A percentile compares a stretch with the other conserved stretches of the same genome.
Evolutionary conservation across 257 asterid genomes (phyloP).

Genomic region (Ballota nigra): DNA sequence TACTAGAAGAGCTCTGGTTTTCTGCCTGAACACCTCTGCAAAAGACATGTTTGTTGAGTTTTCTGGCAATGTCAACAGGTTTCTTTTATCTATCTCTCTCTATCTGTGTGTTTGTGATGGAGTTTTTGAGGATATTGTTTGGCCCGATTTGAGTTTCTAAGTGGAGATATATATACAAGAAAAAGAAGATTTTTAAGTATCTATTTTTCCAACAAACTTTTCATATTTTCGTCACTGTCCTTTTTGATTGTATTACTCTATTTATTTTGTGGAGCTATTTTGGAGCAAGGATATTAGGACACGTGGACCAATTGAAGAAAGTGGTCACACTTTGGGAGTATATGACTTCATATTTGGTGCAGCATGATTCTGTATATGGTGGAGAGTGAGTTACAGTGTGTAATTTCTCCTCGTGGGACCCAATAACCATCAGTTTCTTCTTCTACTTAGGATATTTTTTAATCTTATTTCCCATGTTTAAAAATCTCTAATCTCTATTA

Average conservation of each 20-base stretch:
- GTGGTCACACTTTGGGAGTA: slow-evolving; percentile 30
- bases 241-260: slow-evolving; percentile 19
- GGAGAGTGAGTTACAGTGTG: slow-evolving; percentile 12
- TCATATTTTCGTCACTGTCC: slow-evolving; percentile 11
- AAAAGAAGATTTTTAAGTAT: slow-evolving; percentile 14
- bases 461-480: no score
- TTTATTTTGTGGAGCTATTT: slow-evolving; percentile 16
- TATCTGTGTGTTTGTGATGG: background rate
- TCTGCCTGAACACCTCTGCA: slow-evolving; percentile 33
- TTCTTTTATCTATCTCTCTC: background rate
- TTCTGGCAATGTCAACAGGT: background rate
- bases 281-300: slow-evolving; percentile 30
- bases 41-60: slow-evolving; percentile 25
- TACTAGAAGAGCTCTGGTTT: slow-evolving; percentile 39
- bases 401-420: slow-evolving; percentile 16
- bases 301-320: slow-evolving; percentile 30
- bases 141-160: slow-evolving; percentile 1
- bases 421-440: no score
- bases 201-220: slow-evolving; percentile 26
- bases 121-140: slow-evolving; percentile 4
- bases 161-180: slow-evolving; percentile 25
- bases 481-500: no score
- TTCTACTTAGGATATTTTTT: no score
- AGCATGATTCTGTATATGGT: slow-evolving; percentile 37
- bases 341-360: slow-evolving; percentile 37